A percentile compares a stretch with the other conserved stretches of the same genome.
Evolutionary conservation across 2,329 filamentous ascomycete genomes (phyloP).

Genomic region (Cytospora schulzeri): DNA sequence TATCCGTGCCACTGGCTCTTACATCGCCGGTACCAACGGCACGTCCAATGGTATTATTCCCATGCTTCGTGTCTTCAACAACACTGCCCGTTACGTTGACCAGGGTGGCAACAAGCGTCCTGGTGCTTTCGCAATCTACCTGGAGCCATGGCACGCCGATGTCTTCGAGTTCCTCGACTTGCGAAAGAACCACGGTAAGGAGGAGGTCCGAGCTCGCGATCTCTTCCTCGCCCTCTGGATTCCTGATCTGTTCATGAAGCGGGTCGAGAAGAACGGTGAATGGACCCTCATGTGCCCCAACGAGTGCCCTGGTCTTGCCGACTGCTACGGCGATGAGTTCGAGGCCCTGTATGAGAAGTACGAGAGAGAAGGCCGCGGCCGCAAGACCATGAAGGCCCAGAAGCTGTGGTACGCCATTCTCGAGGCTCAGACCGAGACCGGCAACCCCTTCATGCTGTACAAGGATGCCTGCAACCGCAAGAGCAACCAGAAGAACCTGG

Average conservation of each 20-base stretch:
- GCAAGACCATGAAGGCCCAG: conserved; percentile 91
- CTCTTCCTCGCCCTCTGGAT: conserved; percentile 99
- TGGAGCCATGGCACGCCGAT: conserved; percentile 98
- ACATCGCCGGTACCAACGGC: conserved; percentile 97
- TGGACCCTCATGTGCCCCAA: conserved; percentile 99
- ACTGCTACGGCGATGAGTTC: conserved; percentile 97
- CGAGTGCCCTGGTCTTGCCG: conserved; percentile 90
- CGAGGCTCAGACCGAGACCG: conserved; percentile 97
- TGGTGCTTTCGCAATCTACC: conserved; percentile 96
- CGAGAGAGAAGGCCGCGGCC: conserved; percentile 83
- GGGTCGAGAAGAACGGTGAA: conserved; percentile 92
- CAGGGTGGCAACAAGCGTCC: conserved; percentile 99
- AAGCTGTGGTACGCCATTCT: conserved; percentile 99
- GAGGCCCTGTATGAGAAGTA: conserved; percentile 93
- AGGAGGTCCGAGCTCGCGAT: conserved; percentile 94
- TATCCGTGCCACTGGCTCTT: conserved; percentile 95
- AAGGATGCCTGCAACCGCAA: conserved; percentile 98
- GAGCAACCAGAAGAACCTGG: conserved; percentile 99
- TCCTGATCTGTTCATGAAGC: conserved; percentile 99
- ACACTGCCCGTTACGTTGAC: conserved; percentile 97
- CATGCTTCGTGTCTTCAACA: conserved; percentile 99
- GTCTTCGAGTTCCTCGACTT: conserved; percentile 97
- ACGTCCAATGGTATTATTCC: conserved; percentile 97
- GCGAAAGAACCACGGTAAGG: conserved; percentile 99
- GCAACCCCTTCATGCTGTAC: conserved; percentile 99